Conservation (phyloP, 1,284 basidiomycete genomes). For the Fomitiporia mediterranea region DNA sequence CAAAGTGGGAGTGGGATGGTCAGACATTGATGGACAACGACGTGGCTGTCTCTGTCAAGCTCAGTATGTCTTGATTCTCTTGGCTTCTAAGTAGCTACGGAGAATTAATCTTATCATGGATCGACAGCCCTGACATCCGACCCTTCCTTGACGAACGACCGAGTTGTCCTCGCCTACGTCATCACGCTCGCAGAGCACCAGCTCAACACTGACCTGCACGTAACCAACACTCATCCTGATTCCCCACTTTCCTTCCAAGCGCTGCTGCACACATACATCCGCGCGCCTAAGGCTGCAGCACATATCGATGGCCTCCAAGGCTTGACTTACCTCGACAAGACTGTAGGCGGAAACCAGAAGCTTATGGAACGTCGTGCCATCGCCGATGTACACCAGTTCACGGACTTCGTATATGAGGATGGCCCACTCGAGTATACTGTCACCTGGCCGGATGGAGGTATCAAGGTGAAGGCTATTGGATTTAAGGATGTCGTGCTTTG, state of each 20-base stretch:
- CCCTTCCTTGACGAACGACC: slow-evolving; percentile 50
- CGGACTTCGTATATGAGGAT: slow-evolving; percentile 73
- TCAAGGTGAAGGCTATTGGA: slow-evolving; percentile 54
- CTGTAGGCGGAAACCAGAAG: slow-evolving; percentile 42
- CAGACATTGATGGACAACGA: slow-evolving; percentile 61
- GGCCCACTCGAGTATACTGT: slow-evolving; percentile 53
- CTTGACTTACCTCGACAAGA: slow-evolving; percentile 74
- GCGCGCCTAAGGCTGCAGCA: slow-evolving; percentile 57
- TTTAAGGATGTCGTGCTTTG: slow-evolving; percentile 81
- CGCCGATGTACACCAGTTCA: slow-evolving; percentile 61
- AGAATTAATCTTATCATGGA: slow-evolving; percentile 4
- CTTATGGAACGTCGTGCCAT: slow-evolving; percentile 58
- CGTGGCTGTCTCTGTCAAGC: slow-evolving; percentile 64
- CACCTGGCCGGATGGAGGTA: slow-evolving; percentile 51
- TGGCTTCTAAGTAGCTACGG: background rate
- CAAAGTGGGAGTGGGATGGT: slow-evolving; percentile 62
- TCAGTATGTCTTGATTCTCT: slow-evolving; percentile 46
- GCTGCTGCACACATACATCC: slow-evolving; percentile 82
- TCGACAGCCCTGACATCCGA: slow-evolving; percentile 63
- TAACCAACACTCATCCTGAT: slow-evolving; percentile 60
- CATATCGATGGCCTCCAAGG: slow-evolving; percentile 57
- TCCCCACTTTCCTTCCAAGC: slow-evolving; percentile 77
- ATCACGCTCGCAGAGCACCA: slow-evolving; percentile 74
- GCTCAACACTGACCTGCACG: slow-evolving; percentile 74
- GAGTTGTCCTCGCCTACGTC: slow-evolving; percentile 69